phyloP scores from a whole-genome alignment of 192 early-diverging fungal species.

The Chytriomyces sp. region DNA sequence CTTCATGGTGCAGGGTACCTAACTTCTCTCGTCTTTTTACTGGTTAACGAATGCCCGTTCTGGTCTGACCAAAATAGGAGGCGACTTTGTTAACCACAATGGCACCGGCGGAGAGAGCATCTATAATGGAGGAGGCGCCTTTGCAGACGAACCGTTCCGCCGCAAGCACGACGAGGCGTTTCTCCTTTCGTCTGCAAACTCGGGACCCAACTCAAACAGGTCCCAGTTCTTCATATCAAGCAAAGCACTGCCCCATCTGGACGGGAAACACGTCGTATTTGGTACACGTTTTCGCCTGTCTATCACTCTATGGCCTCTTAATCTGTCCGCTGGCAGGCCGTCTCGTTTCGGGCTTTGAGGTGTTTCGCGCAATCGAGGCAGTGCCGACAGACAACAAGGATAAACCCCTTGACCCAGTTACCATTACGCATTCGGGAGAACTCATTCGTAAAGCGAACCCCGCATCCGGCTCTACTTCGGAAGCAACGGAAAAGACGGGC shows the following conservation, averaged over 20 bases:
- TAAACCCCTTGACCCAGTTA: constrained; percentile 70
- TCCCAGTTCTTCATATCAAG: constrained; percentile 93
- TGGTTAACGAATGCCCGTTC: neutral
- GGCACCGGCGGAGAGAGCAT: constrained; percentile 76
- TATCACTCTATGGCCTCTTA: neutral
- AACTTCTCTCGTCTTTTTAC: too few relatives aligned
- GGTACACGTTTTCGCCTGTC: constrained; percentile 31
- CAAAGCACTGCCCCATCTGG: constrained; percentile 72
- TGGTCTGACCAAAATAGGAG: constrained; percentile 37
- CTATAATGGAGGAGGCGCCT: constrained; percentile 68
- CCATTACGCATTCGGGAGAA: constrained; percentile 88
- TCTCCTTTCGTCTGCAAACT: constrained; percentile 86
- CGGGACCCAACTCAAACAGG: constrained; percentile 73
- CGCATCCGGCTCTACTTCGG: neutral
- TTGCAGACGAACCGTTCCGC: constrained; percentile 65
- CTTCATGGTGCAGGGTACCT: constrained; percentile 85
- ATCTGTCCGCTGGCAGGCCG: constrained; percentile 29
- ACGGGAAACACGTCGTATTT: constrained; percentile 71
- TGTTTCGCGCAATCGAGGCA: constrained; percentile 78
- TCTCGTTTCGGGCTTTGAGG: constrained; percentile 74
- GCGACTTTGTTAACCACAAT: constrained; percentile 58
- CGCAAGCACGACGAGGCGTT: constrained; percentile 50
- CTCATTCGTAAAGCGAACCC: constrained; percentile 56
- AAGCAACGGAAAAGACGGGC: constrained; percentile 6
- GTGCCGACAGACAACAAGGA: constrained; percentile 79